Evolutionary conservation across 2,329 filamentous ascomycete species (phyloP).

Genomic region (Sclerotinia minor): DNA sequence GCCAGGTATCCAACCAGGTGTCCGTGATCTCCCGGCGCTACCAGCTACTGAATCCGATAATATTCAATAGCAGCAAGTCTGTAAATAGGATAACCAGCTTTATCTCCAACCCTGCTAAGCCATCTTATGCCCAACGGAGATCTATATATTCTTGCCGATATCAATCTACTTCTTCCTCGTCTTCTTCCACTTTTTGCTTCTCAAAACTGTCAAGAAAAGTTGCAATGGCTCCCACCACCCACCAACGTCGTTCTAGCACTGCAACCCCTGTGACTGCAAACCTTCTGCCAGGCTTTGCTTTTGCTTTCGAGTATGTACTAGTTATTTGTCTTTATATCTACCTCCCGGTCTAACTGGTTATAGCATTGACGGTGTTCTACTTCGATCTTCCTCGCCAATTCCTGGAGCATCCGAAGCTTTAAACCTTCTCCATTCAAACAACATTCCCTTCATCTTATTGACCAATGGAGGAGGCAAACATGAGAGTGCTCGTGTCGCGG

Average conservation of each 20-base stretch:
- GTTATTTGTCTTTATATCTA: neutral
- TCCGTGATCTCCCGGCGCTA: constrained; percentile 7
- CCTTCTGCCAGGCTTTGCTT: constrained; percentile 48
- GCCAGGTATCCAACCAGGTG: constrained; percentile 5
- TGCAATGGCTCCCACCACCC: constrained; percentile 16
- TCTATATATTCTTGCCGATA: constrained; percentile 16
- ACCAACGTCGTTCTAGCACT: constrained; percentile 17
- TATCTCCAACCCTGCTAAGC: constrained; percentile 1
- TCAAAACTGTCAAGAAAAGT: neutral
- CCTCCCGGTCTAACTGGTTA: constrained; percentile 19
- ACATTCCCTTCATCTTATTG: constrained; percentile 88
- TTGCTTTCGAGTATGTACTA: constrained; percentile 55
- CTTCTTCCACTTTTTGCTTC: neutral
- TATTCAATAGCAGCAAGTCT: neutral
- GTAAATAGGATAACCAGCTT: constrained; percentile 8
- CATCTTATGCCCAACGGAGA: neutral
- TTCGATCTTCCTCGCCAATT: constrained; percentile 77
- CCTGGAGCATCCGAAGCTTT: constrained; percentile 76
- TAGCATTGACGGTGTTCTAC: constrained; percentile 85
- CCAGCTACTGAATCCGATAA: neutral
- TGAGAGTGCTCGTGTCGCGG: constrained; percentile 70
- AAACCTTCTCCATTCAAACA: constrained; percentile 67
- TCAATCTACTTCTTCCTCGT: neutral
- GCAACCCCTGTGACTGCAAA: constrained; percentile 12
- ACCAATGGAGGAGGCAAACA: constrained; percentile 93